Percentiles rank a stretch among this genome's conserved stretches.
Evolutionary conservation across 2,329 filamentous ascomycete genomes (phyloP).

Genomic region (Curvularia spicifera): DNA sequence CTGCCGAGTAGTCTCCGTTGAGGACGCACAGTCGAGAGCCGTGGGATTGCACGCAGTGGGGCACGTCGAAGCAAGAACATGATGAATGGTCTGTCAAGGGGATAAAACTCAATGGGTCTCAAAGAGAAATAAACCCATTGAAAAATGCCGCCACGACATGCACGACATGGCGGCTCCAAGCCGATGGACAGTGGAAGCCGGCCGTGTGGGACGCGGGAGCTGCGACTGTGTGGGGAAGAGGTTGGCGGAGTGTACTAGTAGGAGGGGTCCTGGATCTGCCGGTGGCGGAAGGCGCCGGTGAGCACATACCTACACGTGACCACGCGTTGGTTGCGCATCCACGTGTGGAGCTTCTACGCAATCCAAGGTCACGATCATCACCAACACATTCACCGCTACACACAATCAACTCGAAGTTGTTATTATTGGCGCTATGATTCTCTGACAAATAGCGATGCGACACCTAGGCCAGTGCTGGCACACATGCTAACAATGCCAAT

Average conservation of each 20-base stretch:
- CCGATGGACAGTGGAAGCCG: slow-evolving; percentile 9
- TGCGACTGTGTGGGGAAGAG: slow-evolving; percentile 37
- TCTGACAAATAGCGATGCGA: slow-evolving; percentile 42
- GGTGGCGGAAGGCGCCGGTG: slow-evolving; percentile 1
- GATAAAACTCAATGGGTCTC: slow-evolving; percentile 11
- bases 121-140: slow-evolving; percentile 12
- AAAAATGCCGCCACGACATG: slow-evolving; percentile 15
- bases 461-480: slow-evolving; percentile 44
- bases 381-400: background rate
- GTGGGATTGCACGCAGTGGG: slow-evolving; percentile 29
- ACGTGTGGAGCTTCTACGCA: background rate
- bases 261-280: background rate
- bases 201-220: slow-evolving; percentile 27
- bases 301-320: slow-evolving; percentile 3
- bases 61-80: slow-evolving; percentile 42
- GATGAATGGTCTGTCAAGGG: slow-evolving; percentile 17
- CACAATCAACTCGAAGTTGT: background rate
- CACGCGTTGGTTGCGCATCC: background rate
- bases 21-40: slow-evolving; percentile 19
- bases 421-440: slow-evolving; percentile 24
- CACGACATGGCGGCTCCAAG: slow-evolving; percentile 17
- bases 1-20: slow-evolving; percentile 39
- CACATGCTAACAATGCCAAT: slow-evolving; percentile 93
- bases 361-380: background rate
- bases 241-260: slow-evolving; percentile 12